Percentiles rank a stretch among this genome's conserved stretches.
These are phyloP conservation scores for Schoenoplectus triqueter DNA, from an alignment of 202 grass and related monocot genomes.

Conservation along the genomic window DNA sequence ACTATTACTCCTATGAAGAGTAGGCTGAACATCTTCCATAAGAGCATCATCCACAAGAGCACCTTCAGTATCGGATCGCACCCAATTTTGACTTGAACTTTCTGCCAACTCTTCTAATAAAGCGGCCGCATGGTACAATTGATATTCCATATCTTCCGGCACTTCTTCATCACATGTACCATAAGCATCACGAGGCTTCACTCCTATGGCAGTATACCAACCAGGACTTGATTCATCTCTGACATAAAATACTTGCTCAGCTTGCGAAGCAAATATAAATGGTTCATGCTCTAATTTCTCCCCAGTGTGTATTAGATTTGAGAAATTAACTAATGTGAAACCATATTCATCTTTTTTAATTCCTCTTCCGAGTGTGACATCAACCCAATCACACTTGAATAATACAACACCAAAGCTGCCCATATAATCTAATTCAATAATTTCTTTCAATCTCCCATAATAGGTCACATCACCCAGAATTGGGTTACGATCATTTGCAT, in stretches of 20 bases:
- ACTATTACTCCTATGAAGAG: background rate
- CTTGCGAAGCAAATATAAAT: constrained; percentile 36
- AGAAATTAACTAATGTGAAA: constrained; percentile 39
- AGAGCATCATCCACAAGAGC: constrained; percentile 15
- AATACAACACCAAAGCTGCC: background rate
- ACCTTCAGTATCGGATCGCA: constrained; percentile 14
- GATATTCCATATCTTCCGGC: background rate
- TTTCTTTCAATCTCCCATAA: constrained; percentile 41
- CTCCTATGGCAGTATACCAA: constrained; percentile 28
- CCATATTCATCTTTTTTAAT: constrained; percentile 38
- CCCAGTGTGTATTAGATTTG: constrained; percentile 19
- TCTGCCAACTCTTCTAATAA: background rate
- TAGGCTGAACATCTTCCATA: background rate
- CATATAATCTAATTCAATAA: constrained; percentile 48
- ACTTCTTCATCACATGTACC: background rate
- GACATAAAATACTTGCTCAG: constrained; percentile 40
- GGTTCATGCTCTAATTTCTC: constrained; percentile 39
- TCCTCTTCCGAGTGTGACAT: constrained; percentile 40
- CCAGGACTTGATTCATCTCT: background rate
- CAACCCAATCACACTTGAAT: background rate
- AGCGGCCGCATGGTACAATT: constrained; percentile 27
- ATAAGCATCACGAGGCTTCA: constrained; percentile 42
- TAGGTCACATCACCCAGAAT: constrained; percentile 37
- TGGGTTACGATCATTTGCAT: constrained; percentile 17
- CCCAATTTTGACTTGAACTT: background rate